A percentile compares a stretch with the other conserved stretches of the same genome.
These are phyloP conservation scores for Globisporangium alternatum DNA, from an alignment of 352 stramenopile genomes.

Conservation along the genomic window DNA sequence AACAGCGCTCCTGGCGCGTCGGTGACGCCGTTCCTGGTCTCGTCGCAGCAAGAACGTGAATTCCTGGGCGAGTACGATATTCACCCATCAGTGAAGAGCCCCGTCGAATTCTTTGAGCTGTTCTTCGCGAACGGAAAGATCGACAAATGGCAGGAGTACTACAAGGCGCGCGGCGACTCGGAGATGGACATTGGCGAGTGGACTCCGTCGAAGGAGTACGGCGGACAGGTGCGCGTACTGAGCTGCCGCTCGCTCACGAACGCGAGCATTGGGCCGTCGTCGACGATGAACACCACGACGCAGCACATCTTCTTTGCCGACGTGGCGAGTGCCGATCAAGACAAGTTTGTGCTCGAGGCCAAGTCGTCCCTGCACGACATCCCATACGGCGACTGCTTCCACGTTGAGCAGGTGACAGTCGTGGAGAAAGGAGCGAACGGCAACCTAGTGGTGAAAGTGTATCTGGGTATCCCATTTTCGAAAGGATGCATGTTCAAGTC, in stretches of 20 bases:
- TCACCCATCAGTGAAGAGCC: constrained; percentile 44
- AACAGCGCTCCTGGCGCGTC: constrained; percentile 41
- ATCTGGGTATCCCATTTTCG: constrained; percentile 80
- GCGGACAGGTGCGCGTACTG: constrained; percentile 59
- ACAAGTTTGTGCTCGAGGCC: constrained; percentile 58
- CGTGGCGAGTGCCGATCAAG: constrained; percentile 27
- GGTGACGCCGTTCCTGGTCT: constrained; percentile 66
- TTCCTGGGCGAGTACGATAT: constrained; percentile 69
- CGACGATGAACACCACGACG: constrained; percentile 82
- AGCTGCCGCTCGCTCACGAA: constrained; percentile 77
- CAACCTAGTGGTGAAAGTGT: constrained; percentile 55
- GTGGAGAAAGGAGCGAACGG: constrained; percentile 45
- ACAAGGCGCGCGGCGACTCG: constrained; percentile 69
- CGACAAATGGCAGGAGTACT: constrained; percentile 53
- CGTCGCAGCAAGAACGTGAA: constrained; percentile 59
- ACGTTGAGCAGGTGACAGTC: constrained; percentile 64
- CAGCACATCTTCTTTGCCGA: constrained; percentile 60
- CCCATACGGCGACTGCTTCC: constrained; percentile 85
- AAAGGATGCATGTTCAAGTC: constrained; percentile 90
- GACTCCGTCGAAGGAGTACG: constrained; percentile 59
- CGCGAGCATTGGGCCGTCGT: constrained; percentile 74
- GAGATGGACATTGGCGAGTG: constrained; percentile 73
- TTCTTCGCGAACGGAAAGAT: constrained; percentile 60
- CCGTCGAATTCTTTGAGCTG: constrained; percentile 57
- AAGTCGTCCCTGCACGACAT: constrained; percentile 80